Evolutionary conservation across 1,284 basidiomycete genomes (phyloP), one percentile per base, ranked within the genome.

Genomic region (Moesziomyces antarcticus): DNA sequence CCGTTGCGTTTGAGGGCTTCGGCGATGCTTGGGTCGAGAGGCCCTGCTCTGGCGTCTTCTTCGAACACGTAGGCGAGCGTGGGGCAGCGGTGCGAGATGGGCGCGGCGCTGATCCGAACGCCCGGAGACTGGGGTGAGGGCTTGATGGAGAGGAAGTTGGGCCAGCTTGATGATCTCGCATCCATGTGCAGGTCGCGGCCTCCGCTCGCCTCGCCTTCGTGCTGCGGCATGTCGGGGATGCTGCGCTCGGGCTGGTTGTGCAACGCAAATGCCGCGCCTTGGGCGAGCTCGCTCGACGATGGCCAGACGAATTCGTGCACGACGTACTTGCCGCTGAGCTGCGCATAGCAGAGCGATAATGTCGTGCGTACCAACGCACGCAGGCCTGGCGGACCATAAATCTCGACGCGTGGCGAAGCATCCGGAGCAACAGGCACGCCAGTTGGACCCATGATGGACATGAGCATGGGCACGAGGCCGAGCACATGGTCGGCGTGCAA

Each of bases 251-350:
- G 58, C 25, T 65, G 64, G 35, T 77, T 61, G 9, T 24, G 42
- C 21, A 67, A 42, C 5, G 61, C 55, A 52, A 65, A 50, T 11
- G 66, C 62, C 9, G 40, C 41, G 2, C 42, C 61, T 1, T 50
- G n/a, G 11, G 56, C 51, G 5, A 55, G 30, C 16, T 58, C 53
- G 20, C 51, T 46, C n/a, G 24, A 9, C 21, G 56, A 50, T 1
- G 72, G 79, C 79, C 79, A 83, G 5, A 77, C 60, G 16, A 83
- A 77, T 48, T 83, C 82, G 61, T 83, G 81, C 6, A 83, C 82
- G 16, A 78, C 75, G 45, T 79, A 82, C 33, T 75, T 74, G 16
- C 75, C 75, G 40, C 50, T 63, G 14, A 83, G 69, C 37, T 70
- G 59, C n/a, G 80, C 68, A 49, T 82, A 83, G 62, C 79, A 80